Percentiles rank a stretch among this genome's conserved stretches.
Evolutionary conservation across 2,329 filamentous ascomycete genomes (phyloP).

Genomic region (Exutisphaerella laricina): DNA sequence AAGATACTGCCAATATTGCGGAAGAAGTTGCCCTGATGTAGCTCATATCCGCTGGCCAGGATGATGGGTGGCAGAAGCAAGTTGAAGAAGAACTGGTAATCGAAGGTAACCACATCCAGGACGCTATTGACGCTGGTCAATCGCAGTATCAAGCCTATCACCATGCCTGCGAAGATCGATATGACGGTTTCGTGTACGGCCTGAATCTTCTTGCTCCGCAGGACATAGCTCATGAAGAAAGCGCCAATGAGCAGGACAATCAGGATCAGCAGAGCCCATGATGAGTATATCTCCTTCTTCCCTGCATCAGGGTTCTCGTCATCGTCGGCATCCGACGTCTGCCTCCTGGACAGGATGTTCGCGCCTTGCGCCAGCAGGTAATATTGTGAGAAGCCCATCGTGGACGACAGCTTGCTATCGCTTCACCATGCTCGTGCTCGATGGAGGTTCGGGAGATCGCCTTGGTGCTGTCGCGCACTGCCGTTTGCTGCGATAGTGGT

Average conservation of each 20-base stretch:
- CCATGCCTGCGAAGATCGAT: slow-evolving; percentile 98
- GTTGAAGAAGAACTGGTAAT: slow-evolving; percentile 99
- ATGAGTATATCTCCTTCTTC: slow-evolving; percentile 89
- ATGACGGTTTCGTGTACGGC: slow-evolving; percentile 97
- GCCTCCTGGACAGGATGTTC: slow-evolving; percentile 34
- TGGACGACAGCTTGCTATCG: slow-evolving; percentile 21
- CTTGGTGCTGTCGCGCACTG: background rate
- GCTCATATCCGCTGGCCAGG: slow-evolving; percentile 89
- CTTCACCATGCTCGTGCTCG: slow-evolving; percentile 23
- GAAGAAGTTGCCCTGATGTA: slow-evolving; percentile 99
- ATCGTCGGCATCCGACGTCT: slow-evolving; percentile 43
- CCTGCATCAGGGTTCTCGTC: slow-evolving; percentile 67
- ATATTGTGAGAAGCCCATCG: slow-evolving; percentile 23
- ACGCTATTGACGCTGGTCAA: slow-evolving; percentile 77
- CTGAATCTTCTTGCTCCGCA: slow-evolving; percentile 95
- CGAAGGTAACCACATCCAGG: slow-evolving; percentile 86
- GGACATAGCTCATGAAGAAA: slow-evolving; percentile 93
- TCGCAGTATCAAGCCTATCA: slow-evolving; percentile 82
- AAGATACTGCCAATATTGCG: slow-evolving; percentile 95
- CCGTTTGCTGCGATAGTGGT: too few species aligned
- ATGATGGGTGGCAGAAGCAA: slow-evolving; percentile 97
- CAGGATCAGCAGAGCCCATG: slow-evolving; percentile 95
- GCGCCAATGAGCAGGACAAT: slow-evolving; percentile 90
- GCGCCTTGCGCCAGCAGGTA: slow-evolving; percentile 18
- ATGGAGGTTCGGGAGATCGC: slow-evolving; percentile 1